Percentiles rank a stretch among this genome's conserved stretches.
Conservation (phyloP, 78 protist species). For the Dictyostelium purpureum region DNA sequence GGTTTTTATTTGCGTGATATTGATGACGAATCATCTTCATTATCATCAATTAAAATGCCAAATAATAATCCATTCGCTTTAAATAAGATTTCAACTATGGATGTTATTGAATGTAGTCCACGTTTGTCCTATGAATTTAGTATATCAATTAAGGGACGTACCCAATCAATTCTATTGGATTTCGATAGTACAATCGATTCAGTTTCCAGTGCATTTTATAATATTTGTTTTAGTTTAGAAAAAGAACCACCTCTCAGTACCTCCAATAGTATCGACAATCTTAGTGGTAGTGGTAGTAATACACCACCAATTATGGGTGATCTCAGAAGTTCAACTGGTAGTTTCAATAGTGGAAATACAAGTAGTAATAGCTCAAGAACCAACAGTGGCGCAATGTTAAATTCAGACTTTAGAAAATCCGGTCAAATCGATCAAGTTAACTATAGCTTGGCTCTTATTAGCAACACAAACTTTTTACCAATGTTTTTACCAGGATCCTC, state of each 20-base stretch:
- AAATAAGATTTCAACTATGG: constrained; percentile 63
- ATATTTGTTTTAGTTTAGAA: background rate
- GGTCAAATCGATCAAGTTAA: background rate
- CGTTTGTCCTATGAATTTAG: constrained; percentile 30
- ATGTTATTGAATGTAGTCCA: constrained; percentile 32
- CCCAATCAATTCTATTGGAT: background rate
- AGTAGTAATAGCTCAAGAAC: background rate
- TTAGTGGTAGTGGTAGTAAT: background rate
- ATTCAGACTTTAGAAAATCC: background rate
- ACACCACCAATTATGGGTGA: no score
- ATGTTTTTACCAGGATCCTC: background rate
- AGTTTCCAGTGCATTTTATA: background rate
- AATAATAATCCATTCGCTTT: constrained; percentile 17
- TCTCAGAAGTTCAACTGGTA: no score
- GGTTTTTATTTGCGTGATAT: constrained; percentile 32
- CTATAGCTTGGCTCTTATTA: background rate
- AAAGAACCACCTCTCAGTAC: background rate
- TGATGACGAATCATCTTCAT: background rate
- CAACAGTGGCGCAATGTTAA: background rate
- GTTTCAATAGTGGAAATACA: background rate
- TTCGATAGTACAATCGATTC: constrained; percentile 10
- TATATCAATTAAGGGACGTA: background rate
- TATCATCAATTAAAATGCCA: background rate
- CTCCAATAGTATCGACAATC: background rate
- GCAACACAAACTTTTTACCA: constrained; percentile 14